Evolutionary conservation across 2,329 filamentous ascomycete genomes (phyloP), one percentile per base, ranked within the genome.

Genomic region (Zalaria obscura): DNA sequence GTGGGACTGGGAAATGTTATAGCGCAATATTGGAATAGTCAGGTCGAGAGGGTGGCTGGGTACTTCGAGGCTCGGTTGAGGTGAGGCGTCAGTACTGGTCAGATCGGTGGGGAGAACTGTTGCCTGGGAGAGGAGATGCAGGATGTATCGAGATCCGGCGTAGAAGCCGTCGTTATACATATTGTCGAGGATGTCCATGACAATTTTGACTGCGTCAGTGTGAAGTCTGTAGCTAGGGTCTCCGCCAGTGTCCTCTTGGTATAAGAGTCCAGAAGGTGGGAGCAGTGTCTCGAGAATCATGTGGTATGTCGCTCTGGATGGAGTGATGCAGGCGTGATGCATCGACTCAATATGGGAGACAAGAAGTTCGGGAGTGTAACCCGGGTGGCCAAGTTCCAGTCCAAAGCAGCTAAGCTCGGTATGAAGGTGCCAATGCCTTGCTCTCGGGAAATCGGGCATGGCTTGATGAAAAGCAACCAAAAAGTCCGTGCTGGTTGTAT

Each of bases 1-100:
- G 48, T 76, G 61, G 11, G 55, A 51, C 44, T 65, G 64, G 18
- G 50, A 47, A 4, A 72, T 65, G 47, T 75, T 70, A 1, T 59
- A 10, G 25, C 55, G 48, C 4, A 56, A 50, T 4, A 53, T 43
- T 50, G 62, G 58, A 4, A 64, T 31, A 10, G 45, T 38, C 45
- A 34, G 36, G 47, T 27, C 29, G 29, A 32, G 29, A 32, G 29
- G 29, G n/a, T 32, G 29, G 7, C 7, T 32, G n/a, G 29, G 29
- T 32, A n/a, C 29, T n/a, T 18, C 18, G 18, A 18, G 29, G 29
- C 7, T 7, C n/a, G 29, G 29, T 32, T 32, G n/a, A 7, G 29
- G 29, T 32, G 18, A 18, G 2, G 18, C 18, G 18, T 18, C 18
- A 18, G 18, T 18, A 18, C 18, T 18, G 18, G 18, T 2, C 18